Base-by-base conservation (phyloP, 208 protist genomes). In the Trypanosoma conorhini region DNA sequence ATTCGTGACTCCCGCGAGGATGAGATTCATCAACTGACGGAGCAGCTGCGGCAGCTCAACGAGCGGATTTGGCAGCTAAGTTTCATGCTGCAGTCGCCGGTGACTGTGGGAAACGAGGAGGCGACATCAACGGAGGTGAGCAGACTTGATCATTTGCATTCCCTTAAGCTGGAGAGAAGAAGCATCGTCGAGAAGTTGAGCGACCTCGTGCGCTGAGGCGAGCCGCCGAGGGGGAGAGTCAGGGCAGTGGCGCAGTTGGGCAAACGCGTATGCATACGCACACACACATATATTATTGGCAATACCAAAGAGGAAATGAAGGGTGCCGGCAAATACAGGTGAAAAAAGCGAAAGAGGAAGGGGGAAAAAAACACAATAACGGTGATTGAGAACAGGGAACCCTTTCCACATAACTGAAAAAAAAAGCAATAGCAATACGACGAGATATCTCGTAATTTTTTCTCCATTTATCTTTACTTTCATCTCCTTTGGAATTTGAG, bases 21-120 rank as follows among this genome's bases (percentile, higher is more conserved):
- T 56, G 86, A 92, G 60, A 90, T 94, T 17, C 77, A 92, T 65
- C 24, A 77, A 21, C 70, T 94, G 28, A 94, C 88, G 24, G 88
- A 94, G 66, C 80, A 90, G 57, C 57, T 94, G 70, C 71, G 86
- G 15, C 48, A 69, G 51, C 76, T 94, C 44, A 94, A 94, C 55
- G 86, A 94, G 78, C 80, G 79, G 48, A 91, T 94, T 59, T 92
- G 88, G 88, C 88, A 94, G 68, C 62, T 89, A 44, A 77, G 76
- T 54, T 94, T 88, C 50, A 55, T 74, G 31, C 38, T 89, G 3
- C 38, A 35, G 24, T 56, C 73, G 0, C 62, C 12, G 9, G 44
- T 33, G 33, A 12, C 46, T 38, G 54, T 50, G 66, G 58, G 12
- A n/a, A 58, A 62, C 31, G 28, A 58, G 40, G 30, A 26, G 7